These are phyloP conservation scores for Xanthoconium purpureum DNA, from an alignment of 768 basidiomycete genomes.

Conservation along the genomic window DNA sequence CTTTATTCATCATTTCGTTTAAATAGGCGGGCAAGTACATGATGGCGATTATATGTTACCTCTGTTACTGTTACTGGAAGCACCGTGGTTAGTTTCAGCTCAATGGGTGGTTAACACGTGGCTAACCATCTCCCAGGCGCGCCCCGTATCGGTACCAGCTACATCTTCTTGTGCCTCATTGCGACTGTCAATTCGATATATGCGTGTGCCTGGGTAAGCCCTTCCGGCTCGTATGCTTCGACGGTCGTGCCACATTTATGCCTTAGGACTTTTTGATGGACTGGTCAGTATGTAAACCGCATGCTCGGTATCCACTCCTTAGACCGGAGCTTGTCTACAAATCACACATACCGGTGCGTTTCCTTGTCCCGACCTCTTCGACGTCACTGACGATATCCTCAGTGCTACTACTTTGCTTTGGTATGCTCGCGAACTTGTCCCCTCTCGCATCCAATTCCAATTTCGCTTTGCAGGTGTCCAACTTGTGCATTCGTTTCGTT, in stretches of 20 bases:
- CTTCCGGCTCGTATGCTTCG: background rate
- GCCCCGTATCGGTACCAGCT: conserved; percentile 43
- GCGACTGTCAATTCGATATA: conserved; percentile 67
- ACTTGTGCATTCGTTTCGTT: conserved; percentile 74
- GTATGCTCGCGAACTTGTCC: conserved; percentile 36
- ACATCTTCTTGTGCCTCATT: conserved; percentile 68
- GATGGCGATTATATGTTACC: conserved; percentile 57
- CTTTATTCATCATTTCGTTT: background rate
- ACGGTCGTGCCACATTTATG: background rate
- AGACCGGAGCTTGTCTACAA: conserved; percentile 77
- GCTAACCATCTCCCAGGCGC: conserved; percentile 26
- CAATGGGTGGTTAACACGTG: background rate
- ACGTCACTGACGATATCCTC: background rate
- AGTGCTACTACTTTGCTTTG: conserved; percentile 80
- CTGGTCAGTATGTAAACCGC: conserved; percentile 77
- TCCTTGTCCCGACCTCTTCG: background rate
- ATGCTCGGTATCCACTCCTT: conserved; percentile 54
- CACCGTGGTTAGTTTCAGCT: conserved; percentile 44
- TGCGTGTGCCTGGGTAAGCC: conserved; percentile 72
- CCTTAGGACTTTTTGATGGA: conserved; percentile 83
- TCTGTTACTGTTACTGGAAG: conserved; percentile 79
- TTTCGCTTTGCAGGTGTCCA: conserved; percentile 51
- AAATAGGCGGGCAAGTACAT: conserved; percentile 81
- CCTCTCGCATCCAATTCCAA: background rate
- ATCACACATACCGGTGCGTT: conserved; percentile 53